phyloP scores from a whole-genome alignment of 2,329 filamentous ascomycete genomes.

The Penicillium sp. region DNA sequence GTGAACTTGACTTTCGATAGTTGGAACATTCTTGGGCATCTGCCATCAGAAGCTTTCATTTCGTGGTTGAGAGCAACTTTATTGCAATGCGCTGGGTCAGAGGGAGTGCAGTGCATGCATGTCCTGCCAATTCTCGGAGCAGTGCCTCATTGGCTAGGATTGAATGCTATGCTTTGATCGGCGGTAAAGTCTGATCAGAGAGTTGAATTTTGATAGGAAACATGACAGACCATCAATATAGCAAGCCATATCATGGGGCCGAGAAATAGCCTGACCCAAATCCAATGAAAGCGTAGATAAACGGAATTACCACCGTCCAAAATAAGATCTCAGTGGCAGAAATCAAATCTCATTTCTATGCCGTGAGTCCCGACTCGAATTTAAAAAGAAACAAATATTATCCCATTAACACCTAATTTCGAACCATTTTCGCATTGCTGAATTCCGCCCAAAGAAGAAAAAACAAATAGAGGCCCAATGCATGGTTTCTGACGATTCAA shows the following conservation, averaged over 20 bases:
- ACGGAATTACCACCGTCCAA: neutral
- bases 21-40: neutral
- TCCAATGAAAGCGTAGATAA: neutral
- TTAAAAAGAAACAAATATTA: constrained; percentile 53
- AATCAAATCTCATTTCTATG: constrained; percentile 21
- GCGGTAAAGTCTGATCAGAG: neutral
- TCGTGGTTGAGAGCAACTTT: neutral
- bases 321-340: neutral
- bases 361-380: constrained; percentile 12
- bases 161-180: neutral
- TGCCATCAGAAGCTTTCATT: neutral
- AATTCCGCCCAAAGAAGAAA: constrained; percentile 8
- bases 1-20: neutral
- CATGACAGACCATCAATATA: neutral
- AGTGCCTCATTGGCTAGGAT: neutral
- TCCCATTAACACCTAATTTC: constrained; percentile 54
- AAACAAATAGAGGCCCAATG: neutral
- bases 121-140: neutral
- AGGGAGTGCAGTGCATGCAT: neutral
- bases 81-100: neutral
- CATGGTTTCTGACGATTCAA: neutral
- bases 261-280: neutral
- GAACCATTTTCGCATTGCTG: constrained; percentile 13
- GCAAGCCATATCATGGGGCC: neutral
- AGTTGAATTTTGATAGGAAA: neutral